Evolutionary conservation across 2,329 filamentous ascomycete species (phyloP).

Genomic region (Tolypocladium nubicola): DNA sequence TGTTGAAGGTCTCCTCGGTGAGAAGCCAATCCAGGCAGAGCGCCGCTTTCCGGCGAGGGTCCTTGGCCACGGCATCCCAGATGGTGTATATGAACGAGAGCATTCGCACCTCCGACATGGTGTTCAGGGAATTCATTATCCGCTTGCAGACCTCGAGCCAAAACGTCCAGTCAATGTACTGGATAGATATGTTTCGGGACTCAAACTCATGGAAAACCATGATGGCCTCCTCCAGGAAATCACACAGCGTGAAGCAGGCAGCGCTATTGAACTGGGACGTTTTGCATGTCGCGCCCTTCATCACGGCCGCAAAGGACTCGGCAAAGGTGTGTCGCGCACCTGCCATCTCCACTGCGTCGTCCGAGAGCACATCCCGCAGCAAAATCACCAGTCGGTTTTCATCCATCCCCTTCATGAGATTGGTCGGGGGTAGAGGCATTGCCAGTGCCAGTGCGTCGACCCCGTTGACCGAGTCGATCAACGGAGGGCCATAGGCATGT

Average conservation of each 20-base stretch:
- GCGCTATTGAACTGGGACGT: slow-evolving; percentile 74
- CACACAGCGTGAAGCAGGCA: slow-evolving; percentile 81
- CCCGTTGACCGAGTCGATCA: slow-evolving; percentile 34
- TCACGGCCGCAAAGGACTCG: slow-evolving; percentile 59
- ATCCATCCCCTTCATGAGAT: slow-evolving; percentile 71
- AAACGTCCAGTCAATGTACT: slow-evolving; percentile 66
- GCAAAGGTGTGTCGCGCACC: slow-evolving; percentile 59
- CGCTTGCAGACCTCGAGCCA: slow-evolving; percentile 73
- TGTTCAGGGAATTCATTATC: slow-evolving; percentile 77
- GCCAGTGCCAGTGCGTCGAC: slow-evolving; percentile 58
- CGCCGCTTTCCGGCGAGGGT: slow-evolving; percentile 55
- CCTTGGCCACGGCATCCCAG: slow-evolving; percentile 62
- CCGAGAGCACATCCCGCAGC: slow-evolving; percentile 65
- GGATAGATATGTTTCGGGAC: slow-evolving; percentile 23
- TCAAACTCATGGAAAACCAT: slow-evolving; percentile 45
- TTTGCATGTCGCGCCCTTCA: slow-evolving; percentile 63
- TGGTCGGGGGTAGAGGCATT: slow-evolving; percentile 51
- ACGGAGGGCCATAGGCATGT: slow-evolving; percentile 27
- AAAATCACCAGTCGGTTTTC: slow-evolving; percentile 79
- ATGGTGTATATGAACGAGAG: slow-evolving; percentile 71
- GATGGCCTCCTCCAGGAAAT: slow-evolving; percentile 77
- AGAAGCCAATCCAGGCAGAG: slow-evolving; percentile 70
- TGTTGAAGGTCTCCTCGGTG: slow-evolving; percentile 63
- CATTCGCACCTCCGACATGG: slow-evolving; percentile 78
- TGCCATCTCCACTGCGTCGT: slow-evolving; percentile 24